Percentiles rank a stretch among this genome's conserved stretches.
These are phyloP conservation scores for Ambrosia artemisiifolia DNA, from an alignment of 129 eudicot species.

Conservation along the genomic window DNA sequence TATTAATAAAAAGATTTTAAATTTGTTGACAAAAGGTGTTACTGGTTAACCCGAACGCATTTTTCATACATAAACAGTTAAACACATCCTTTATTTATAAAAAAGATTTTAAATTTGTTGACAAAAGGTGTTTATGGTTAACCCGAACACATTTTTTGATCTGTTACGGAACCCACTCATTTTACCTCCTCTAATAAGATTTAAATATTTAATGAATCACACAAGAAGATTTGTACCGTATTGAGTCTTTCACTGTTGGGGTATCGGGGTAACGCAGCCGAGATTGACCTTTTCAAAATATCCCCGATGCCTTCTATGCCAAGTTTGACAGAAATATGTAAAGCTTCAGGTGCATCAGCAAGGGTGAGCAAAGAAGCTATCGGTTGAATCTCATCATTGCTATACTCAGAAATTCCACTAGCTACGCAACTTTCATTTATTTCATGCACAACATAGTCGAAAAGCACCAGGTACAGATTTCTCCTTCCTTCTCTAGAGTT, in stretches of 20 bases:
- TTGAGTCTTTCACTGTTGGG: conserved; percentile 77
- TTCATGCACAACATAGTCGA: conserved; percentile 83
- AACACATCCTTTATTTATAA: not conserved
- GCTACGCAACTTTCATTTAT: conserved; percentile 65
- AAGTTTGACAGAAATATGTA: conserved; percentile 85
- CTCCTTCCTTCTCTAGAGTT: conserved; percentile 89
- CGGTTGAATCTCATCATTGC: conserved; percentile 76
- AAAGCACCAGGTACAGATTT: conserved; percentile 83
- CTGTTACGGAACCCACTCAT: not conserved
- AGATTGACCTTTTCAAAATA: conserved; percentile 70
- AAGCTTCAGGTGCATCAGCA: conserved; percentile 97
- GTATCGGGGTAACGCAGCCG: conserved; percentile 78
- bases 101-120: not conserved
- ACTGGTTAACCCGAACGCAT: too few species aligned
- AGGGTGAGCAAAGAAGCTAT: conserved; percentile 77
- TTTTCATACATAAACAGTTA: too few species aligned
- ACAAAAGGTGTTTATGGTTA: not conserved
- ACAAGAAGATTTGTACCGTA: conserved; percentile 40
- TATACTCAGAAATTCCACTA: conserved; percentile 71
- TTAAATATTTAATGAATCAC: conserved; percentile 45
- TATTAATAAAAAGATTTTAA: too few species aligned
- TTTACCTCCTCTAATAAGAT: conserved; percentile 20
- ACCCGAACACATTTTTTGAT: not conserved
- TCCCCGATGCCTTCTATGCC: conserved; percentile 89
- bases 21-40: too few species aligned